Base-by-base conservation (phyloP, 1,284 basidiomycete genomes). In the Ganoderma meredithae region DNA sequence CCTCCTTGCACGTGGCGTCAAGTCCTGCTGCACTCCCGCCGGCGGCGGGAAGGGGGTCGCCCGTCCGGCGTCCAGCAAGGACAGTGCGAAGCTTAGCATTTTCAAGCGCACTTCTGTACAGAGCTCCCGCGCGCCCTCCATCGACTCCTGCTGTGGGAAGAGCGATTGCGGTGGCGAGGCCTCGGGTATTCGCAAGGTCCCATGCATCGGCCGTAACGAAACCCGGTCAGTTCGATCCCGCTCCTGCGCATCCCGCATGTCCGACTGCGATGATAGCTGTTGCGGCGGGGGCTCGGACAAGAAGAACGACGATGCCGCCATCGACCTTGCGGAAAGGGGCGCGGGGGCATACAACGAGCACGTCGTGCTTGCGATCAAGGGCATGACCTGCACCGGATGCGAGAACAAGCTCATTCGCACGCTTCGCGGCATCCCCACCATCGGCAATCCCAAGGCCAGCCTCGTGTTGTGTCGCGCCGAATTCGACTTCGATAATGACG, bases 321-420 rank as follows among this genome's bases (percentile, higher is more conserved):
- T 73, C 19, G 69, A 67, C 25, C 65, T 68, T 40, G 43, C 64
- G 0, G 71, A 73, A 72, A 69, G 73, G 55, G 65, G 62, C 2
- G 22, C 47, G n/a, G 63, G 53, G 3, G 13, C 60, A 1, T 52
- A 47, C 3, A 64, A 43, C 39, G 67, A 71, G 49, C 77, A 73
- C 43, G 74, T 73, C 2, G 71, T 76, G 1, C 67, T 79, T 17
- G 74, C 78, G 1, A 70, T 79, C 64, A 76, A 76, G 60, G 78
- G 78, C 12, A 79, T 79, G 78, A 79, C 78, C 6, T 79, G 78
- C 72, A 77, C 75, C 1, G 78, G 78, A 1, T 79, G 78, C 71
- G 78, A 79, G 72, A 79, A 77, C 72, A 78, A 79, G 64, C 72
- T 79, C 40, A 76, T 74, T 22, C 71, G 73, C 53, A 72, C 72